phyloP scores from a whole-genome alignment of 148 eudicot genomes.

The Rheum nobile region DNA sequence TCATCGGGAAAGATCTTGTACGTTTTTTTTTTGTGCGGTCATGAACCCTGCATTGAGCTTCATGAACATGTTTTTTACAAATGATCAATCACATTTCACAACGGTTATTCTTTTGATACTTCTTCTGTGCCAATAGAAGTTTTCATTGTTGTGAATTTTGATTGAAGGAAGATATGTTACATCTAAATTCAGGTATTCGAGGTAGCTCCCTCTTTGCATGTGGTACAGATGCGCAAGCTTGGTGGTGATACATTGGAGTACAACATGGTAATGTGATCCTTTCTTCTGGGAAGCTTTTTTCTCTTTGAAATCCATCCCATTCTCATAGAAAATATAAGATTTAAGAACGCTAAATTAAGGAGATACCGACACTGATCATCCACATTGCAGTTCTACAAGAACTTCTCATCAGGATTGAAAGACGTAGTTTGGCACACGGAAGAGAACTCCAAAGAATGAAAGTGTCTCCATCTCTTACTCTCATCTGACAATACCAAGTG shows the following conservation, averaged over 20 bases:
- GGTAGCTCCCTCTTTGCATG: constrained; percentile 83
- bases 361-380: background rate
- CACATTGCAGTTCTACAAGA: constrained; percentile 62
- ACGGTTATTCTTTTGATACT: background rate
- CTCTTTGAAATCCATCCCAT: background rate
- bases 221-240: constrained; percentile 80
- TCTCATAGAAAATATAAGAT: background rate
- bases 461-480: background rate
- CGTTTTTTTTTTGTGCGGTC: too few relatives aligned
- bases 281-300: background rate
- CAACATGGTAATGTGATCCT: constrained; percentile 36
- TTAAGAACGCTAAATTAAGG: background rate
- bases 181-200: constrained; percentile 57
- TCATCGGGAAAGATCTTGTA: too few relatives aligned
- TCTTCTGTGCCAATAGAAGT: background rate
- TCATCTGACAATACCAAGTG: background rate
- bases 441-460: background rate
- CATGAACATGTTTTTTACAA: background rate
- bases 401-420: constrained; percentile 61
- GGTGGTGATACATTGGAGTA: constrained; percentile 88
- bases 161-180: background rate
- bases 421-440: constrained; percentile 54
- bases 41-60: background rate
- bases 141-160: background rate
- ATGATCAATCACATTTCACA: background rate